Conservation (phyloP, 306 rosid genomes). For the Cicer arietinum region DNA sequence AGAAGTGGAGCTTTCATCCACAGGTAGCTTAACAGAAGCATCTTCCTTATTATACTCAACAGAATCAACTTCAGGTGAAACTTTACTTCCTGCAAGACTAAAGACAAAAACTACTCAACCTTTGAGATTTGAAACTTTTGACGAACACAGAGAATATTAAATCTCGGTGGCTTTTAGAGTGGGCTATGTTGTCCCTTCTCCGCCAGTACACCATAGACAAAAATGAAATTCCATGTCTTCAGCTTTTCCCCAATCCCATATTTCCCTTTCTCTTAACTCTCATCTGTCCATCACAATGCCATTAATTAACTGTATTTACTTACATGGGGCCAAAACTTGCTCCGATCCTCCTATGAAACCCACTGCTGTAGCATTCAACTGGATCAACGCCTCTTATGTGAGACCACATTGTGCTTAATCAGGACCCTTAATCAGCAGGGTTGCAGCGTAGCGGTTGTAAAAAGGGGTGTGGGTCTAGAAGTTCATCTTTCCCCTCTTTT, state of each 20-base stretch:
- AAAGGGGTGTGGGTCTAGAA: background rate
- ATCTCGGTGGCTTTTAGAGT: background rate
- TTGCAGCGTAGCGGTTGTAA: background rate
- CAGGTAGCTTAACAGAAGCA: conserved; percentile 42
- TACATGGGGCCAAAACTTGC: conserved; percentile 9
- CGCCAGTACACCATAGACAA: background rate
- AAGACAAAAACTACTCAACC: conserved; percentile 48
- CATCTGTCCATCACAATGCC: background rate
- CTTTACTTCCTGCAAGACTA: conserved; percentile 57
- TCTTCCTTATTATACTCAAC: conserved; percentile 54
- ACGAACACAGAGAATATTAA: conserved; percentile 8
- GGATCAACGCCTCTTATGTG: background rate
- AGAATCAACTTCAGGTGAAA: conserved; percentile 54
- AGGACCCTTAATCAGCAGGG: background rate
- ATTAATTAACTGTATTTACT: background rate
- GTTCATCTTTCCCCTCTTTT: background rate
- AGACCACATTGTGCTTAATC: background rate
- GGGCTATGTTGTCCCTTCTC: background rate
- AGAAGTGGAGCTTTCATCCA: conserved; percentile 46
- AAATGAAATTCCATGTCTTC: background rate
- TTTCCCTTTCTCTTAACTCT: background rate
- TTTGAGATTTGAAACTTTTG: conserved; percentile 23
- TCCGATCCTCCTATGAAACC: conserved; percentile 2
- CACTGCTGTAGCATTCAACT: background rate
- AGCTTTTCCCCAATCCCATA: background rate